Base-by-base conservation (phyloP, 257 asterid species). In the Verbascum thapsus region DNA sequence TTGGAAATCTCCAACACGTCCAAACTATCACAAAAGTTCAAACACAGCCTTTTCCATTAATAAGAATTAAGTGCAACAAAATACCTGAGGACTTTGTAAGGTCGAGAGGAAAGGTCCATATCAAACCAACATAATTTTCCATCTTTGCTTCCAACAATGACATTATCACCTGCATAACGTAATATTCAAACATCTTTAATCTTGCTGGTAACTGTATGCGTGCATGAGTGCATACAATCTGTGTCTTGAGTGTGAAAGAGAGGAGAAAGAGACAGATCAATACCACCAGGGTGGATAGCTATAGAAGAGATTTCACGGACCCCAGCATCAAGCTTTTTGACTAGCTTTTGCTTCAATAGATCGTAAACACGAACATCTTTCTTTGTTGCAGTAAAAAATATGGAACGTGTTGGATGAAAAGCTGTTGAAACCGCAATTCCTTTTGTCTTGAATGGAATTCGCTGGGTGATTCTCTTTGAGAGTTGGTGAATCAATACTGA, bases 51-150 rank as follows among this genome's bases (percentile, higher is more conserved):
- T 49, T 40, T 20, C 2, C 19, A 49, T 59, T 13, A 8, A 49
- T 32, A 15, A 44, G 52, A 52, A 66, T 59, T 17, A 55, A 61
- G 26, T 39, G 53, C 38, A 63, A 47, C 18, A 3, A 68, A 83
- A 64, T 85, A 94, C 99, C 85, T 82, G 66, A 90, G 94, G 74
- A 81, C 91, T 78, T 63, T 82, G 52, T 94, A 94, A 62, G 99
- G 99, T 63, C 76, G 81, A 75, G 99, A 85, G 8, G 99, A 85
- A 44, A 94, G 97, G 69, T 94, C 97, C 99, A 94, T 90, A 79
- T 94, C 99, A 78, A 94, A 94, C 99, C 99, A 94, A 74, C 95
- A 85, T 71, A 94, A 59, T 75, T 94, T 94, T 72, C 99, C 99
- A 18, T 94, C 99, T 76, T 58, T 90, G 81, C 97, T 94, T 62